phyloP scores from a whole-genome alignment of 1,139 yeast species.

The Suhomyces choctaworum region DNA sequence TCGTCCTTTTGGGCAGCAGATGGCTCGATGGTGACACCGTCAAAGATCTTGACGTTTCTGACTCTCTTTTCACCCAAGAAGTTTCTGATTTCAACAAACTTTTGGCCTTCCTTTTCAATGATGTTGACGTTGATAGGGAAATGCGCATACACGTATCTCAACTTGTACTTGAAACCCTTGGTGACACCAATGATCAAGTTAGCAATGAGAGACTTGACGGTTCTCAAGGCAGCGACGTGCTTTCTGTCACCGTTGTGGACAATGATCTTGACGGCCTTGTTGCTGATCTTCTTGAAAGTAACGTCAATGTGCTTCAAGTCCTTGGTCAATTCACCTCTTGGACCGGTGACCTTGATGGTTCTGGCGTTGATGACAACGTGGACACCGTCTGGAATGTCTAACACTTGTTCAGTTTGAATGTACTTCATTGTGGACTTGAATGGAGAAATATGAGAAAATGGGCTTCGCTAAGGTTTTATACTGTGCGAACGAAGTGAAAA shows the following conservation, averaged over 20 bases:
- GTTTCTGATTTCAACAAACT: slow-evolving; percentile 94
- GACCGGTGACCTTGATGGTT: slow-evolving; percentile 88
- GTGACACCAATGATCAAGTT: slow-evolving; percentile 99
- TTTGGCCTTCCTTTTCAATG: slow-evolving; percentile 71
- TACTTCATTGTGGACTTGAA: slow-evolving; percentile 64
- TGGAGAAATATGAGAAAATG: slow-evolving; percentile 15
- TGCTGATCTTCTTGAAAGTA: slow-evolving; percentile 76
- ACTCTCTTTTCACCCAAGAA: slow-evolving; percentile 98
- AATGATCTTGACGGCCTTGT: slow-evolving; percentile 77
- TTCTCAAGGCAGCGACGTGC: slow-evolving; percentile 99
- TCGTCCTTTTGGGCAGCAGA: slow-evolving; percentile 92
- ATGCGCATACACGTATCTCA: slow-evolving; percentile 99
- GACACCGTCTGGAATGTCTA: slow-evolving; percentile 94
- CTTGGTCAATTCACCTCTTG: slow-evolving; percentile 95
- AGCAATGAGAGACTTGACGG: slow-evolving; percentile 91
- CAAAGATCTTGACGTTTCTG: slow-evolving; percentile 79
- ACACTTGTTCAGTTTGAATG: slow-evolving; percentile 91
- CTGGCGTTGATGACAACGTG: slow-evolving; percentile 91
- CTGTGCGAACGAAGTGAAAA: slow-evolving; percentile 6
- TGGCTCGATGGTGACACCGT: slow-evolving; percentile 84
- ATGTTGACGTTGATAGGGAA: slow-evolving; percentile 99
- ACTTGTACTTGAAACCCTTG: slow-evolving; percentile 98
- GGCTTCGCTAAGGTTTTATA: slow-evolving; percentile 3
- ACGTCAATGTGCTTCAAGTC: slow-evolving; percentile 94
- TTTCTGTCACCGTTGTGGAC: slow-evolving; percentile 99